phyloP scores from a whole-genome alignment of 2,329 filamentous ascomycete genomes.

The Catunica adiposa region DNA sequence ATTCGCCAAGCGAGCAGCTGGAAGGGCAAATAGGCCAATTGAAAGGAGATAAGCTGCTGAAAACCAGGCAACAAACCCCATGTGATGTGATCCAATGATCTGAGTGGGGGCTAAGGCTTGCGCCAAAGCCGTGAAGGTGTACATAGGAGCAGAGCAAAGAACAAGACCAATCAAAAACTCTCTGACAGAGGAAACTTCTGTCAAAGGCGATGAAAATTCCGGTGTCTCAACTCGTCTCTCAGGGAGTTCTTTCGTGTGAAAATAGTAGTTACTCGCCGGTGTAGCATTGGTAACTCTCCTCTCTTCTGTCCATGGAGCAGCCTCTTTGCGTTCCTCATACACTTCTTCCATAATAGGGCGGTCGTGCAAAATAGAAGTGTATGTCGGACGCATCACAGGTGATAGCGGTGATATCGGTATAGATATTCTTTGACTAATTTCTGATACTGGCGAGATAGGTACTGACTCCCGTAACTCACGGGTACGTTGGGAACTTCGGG shows the following conservation, averaged over 20 bases:
- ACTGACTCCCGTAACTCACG: not conserved
- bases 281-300: not conserved
- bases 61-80: constrained; percentile 27
- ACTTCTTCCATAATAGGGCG: not conserved
- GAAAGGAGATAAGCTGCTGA: constrained; percentile 40
- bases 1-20: constrained; percentile 39
- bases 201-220: not conserved
- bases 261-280: not conserved
- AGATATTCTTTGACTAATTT: not conserved
- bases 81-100: constrained; percentile 12
- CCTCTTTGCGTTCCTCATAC: not conserved
- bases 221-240: not conserved
- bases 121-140: constrained; percentile 12
- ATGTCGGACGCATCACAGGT: not conserved
- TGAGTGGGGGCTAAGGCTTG: constrained; percentile 13
- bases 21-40: constrained; percentile 39
- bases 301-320: not conserved
- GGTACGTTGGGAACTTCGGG: not conserved
- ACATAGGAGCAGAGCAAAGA: constrained; percentile 11
- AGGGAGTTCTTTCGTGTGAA: not conserved
- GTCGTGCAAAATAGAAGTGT: constrained; percentile 4
- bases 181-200: constrained; percentile 13
- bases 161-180: constrained; percentile 14
- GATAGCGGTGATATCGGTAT: constrained; percentile 1
- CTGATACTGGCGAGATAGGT: not conserved